Percentiles rank a stretch among this genome's conserved stretches.
Conservation (phyloP, 2,329 filamentous ascomycete species). For the Metarhizium guizhouense region DNA sequence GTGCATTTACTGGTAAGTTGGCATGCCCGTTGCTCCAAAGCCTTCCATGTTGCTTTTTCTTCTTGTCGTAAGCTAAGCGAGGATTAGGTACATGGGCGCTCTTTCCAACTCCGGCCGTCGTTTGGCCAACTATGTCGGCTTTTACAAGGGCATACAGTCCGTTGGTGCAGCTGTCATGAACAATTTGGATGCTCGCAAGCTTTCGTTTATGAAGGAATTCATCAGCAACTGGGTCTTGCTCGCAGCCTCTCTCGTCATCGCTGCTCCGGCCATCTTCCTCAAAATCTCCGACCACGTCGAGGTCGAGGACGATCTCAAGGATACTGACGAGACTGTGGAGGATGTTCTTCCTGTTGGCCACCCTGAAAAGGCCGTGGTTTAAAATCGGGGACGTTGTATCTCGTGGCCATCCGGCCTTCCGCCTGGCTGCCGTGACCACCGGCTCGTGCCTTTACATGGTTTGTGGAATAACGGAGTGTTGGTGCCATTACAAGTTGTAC, state of each 20-base stretch:
- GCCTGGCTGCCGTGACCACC: too few relatives aligned
- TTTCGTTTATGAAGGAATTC: constrained; percentile 63
- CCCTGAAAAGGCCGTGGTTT: background rate
- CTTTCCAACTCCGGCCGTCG: constrained; percentile 89
- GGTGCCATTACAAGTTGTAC: background rate
- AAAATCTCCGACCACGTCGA: constrained; percentile 76
- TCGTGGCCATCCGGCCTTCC: background rate
- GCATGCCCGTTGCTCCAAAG: constrained; percentile 44
- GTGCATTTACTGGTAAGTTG: constrained; percentile 66
- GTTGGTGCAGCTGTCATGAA: constrained; percentile 53
- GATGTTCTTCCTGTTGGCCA: constrained; percentile 44
- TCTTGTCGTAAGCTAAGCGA: background rate
- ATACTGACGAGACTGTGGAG: constrained; percentile 71
- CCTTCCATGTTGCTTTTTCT: too few relatives aligned
- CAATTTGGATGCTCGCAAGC: constrained; percentile 24
- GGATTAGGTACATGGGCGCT: constrained; percentile 73
- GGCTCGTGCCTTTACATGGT: background rate
- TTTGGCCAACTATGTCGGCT: constrained; percentile 75
- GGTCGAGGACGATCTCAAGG: constrained; percentile 73
- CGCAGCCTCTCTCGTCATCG: constrained; percentile 63
- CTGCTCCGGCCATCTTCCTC: constrained; percentile 67
- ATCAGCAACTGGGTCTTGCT: constrained; percentile 66
- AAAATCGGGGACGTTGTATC: background rate
- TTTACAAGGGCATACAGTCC: constrained; percentile 74
- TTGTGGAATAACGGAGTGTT: background rate